Percentiles rank a stretch among this genome's conserved stretches.
phyloP scores from a whole-genome alignment of 306 rosid species.

The Cucurbita maxima region DNA sequence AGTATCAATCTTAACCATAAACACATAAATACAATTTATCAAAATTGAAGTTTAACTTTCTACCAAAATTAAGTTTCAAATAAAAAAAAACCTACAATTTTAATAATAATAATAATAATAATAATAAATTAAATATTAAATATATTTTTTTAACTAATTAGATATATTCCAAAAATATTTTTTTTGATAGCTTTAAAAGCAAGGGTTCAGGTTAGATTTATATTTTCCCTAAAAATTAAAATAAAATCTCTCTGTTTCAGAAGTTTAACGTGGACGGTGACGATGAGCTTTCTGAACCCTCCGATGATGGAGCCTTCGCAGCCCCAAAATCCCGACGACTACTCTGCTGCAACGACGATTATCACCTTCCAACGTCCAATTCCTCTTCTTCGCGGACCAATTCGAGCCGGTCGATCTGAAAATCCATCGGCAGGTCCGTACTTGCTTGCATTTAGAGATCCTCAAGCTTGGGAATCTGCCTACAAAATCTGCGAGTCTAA shows the following conservation, averaged over 20 bases:
- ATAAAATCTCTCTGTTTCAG: background rate
- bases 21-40: too few relatives aligned
- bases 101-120: too few relatives aligned
- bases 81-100: too few relatives aligned
- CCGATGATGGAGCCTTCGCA: constrained; percentile 15
- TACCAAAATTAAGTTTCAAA: too few relatives aligned
- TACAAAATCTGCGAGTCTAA: constrained; percentile 37
- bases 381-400: constrained; percentile 54
- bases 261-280: background rate
- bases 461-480: constrained; percentile 52
- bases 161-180: too few relatives aligned
- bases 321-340: constrained; percentile 23
- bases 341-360: constrained; percentile 37
- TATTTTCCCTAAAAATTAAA: too few relatives aligned
- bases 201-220: too few relatives aligned
- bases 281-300: background rate
- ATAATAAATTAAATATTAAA: too few relatives aligned
- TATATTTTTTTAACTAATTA: too few relatives aligned
- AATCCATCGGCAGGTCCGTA: constrained; percentile 28
- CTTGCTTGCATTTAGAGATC: constrained; percentile 52
- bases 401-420: constrained; percentile 24
- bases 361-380: constrained; percentile 38
- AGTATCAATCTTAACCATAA: too few relatives aligned
- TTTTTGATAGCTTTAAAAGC: too few relatives aligned
- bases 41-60: too few relatives aligned